These are phyloP conservation scores for Sphenostylis stenocarpa DNA, from an alignment of 306 rosid genomes.

Conservation along the genomic window DNA sequence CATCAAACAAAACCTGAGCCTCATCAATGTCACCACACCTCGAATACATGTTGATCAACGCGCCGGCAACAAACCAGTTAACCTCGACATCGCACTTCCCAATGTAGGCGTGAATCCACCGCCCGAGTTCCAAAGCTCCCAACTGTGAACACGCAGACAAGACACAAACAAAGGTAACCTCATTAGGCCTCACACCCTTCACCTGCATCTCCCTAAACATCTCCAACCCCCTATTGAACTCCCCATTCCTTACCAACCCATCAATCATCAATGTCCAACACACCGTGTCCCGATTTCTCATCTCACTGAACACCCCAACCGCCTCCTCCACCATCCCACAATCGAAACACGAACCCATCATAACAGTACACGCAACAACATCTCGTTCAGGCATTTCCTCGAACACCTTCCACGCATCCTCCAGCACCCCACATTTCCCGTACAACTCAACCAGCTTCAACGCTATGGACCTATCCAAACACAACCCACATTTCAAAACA, in stretches of 20 bases:
- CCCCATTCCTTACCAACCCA: constrained; percentile 40
- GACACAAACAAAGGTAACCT: constrained; percentile 36
- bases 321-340: constrained; percentile 44
- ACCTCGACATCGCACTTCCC: constrained; percentile 33
- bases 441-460: constrained; percentile 45
- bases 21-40: constrained; percentile 50
- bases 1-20: constrained; percentile 33
- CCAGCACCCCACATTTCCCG: constrained; percentile 40
- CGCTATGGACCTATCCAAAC: constrained; percentile 38
- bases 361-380: constrained; percentile 39
- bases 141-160: constrained; percentile 42
- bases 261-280: constrained; percentile 35
- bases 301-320: constrained; percentile 20
- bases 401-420: constrained; percentile 37
- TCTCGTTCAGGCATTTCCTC: constrained; percentile 50
- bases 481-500: constrained; percentile 45
- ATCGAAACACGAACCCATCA: constrained; percentile 35
- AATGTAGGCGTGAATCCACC: constrained; percentile 35
- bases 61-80: constrained; percentile 40
- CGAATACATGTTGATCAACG: constrained; percentile 50
- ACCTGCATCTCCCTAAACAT: constrained; percentile 38
- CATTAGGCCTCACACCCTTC: constrained; percentile 37
- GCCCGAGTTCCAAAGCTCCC: constrained; percentile 50
- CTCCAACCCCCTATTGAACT: constrained; percentile 38
- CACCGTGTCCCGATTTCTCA: constrained; percentile 23